These are phyloP conservation scores for Porphyra umbilicalis DNA, from an alignment of 31 red algal genomes.

Conservation along the genomic window DNA sequence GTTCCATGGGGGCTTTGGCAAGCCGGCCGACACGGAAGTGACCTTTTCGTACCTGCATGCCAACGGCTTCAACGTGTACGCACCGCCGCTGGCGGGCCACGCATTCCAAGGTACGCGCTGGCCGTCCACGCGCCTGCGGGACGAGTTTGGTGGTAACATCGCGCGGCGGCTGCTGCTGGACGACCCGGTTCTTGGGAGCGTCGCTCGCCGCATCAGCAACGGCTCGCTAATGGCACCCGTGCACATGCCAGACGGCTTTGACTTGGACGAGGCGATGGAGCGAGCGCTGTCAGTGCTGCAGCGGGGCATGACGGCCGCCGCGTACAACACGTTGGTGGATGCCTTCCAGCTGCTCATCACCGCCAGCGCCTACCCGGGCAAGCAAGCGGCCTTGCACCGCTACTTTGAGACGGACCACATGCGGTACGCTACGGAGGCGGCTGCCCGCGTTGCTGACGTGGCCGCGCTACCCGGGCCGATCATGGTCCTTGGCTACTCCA, in stretches of 20 bases:
- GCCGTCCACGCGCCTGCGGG: neutral
- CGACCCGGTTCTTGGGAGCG: neutral
- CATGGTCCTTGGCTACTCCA: slow-evolving; percentile 5
- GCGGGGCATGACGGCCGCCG: neutral
- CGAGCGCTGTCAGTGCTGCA: neutral
- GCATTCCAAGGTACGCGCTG: neutral
- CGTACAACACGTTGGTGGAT: neutral
- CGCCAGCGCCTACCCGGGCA: neutral
- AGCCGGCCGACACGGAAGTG: neutral
- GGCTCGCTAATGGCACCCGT: neutral
- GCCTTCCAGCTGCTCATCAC: slow-evolving; percentile 1
- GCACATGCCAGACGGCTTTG: neutral
- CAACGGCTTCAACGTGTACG: slow-evolving; percentile 8
- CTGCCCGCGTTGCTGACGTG: neutral
- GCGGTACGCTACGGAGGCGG: slow-evolving; percentile 2
- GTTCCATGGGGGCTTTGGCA: neutral
- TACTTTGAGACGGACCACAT: slow-evolving; percentile 7
- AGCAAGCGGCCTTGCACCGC: neutral
- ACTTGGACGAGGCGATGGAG: slow-evolving; percentile 5
- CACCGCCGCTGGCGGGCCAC: slow-evolving; percentile 12
- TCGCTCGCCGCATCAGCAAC: neutral
- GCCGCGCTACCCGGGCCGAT: slow-evolving; percentile 6
- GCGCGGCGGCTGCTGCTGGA: slow-evolving; percentile 1
- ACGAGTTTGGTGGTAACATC: slow-evolving; percentile 2
- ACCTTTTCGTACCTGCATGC: neutral